Evolutionary conservation across 306 rosid species (phyloP).

Genomic region (Gastrolobium bilobum): DNA sequence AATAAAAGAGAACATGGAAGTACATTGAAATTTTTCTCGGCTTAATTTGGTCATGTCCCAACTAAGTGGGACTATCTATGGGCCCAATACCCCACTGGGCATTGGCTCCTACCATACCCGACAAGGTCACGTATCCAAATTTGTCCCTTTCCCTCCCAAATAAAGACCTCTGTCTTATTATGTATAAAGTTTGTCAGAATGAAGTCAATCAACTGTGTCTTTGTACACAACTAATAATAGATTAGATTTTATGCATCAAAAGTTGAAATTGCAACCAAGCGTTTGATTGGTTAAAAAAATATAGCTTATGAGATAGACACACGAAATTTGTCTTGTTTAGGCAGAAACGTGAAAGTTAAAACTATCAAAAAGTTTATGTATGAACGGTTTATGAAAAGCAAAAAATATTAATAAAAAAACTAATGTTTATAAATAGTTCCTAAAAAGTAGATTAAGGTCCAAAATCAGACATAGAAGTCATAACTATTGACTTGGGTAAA

Average conservation of each 20-base stretch:
- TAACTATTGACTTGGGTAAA: not conserved
- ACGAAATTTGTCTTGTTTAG: not conserved
- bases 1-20: no score
- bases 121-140: not conserved
- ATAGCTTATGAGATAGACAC: not conserved
- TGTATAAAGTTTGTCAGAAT: no score
- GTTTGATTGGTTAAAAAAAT: not conserved
- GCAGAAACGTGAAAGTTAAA: not conserved
- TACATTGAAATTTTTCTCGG: no score
- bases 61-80: constrained; percentile 34
- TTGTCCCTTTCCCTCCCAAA: constrained; percentile 41
- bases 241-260: not conserved
- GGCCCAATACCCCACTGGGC: constrained; percentile 26
- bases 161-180: not conserved
- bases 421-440: not conserved
- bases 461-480: not conserved
- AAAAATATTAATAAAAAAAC: no score
- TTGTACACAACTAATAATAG: not conserved
- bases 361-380: not conserved
- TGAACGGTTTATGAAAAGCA: no score
- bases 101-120: constrained; percentile 46
- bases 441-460: not conserved
- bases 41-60: no score
- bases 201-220: no score
- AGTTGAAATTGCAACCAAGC: not conserved